Evolutionary conservation across 2,329 filamentous ascomycete genomes (phyloP).

Genomic region (Penicillium concentricum): DNA sequence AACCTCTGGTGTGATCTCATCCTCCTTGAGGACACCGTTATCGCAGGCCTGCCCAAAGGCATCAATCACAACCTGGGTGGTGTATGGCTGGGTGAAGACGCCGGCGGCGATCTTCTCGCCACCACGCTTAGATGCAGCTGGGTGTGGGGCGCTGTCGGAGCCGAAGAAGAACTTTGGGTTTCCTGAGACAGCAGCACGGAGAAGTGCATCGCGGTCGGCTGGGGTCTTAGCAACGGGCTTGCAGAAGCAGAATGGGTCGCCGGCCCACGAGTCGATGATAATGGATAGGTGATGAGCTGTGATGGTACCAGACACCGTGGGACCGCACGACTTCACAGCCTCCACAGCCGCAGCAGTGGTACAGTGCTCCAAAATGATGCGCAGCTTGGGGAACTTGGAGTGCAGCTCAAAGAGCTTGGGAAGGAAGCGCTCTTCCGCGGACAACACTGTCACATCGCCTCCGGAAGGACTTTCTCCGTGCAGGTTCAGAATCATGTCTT

Average conservation of each 20-base stretch:
- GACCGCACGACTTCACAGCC: conserved; percentile 73
- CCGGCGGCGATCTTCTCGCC: conserved; percentile 54
- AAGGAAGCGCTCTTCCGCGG: conserved; percentile 74
- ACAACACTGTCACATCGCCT: conserved; percentile 56
- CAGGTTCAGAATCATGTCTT: conserved; percentile 83
- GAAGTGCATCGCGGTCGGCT: conserved; percentile 68
- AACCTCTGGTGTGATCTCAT: conserved; percentile 55
- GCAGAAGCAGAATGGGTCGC: conserved; percentile 75
- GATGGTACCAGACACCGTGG: conserved; percentile 68
- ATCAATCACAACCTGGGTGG: conserved; percentile 58
- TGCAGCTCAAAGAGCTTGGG: conserved; percentile 76
- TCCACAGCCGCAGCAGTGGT: conserved; percentile 78
- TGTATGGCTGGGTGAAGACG: conserved; percentile 63
- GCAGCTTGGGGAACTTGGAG: conserved; percentile 63
- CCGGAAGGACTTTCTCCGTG: conserved; percentile 66
- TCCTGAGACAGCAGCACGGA: conserved; percentile 59
- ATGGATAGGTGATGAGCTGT: conserved; percentile 85
- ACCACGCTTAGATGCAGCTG: conserved; percentile 55
- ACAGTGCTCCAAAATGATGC: conserved; percentile 73
- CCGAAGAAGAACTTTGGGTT: conserved; percentile 66
- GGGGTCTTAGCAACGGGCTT: conserved; percentile 73
- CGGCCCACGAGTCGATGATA: conserved; percentile 72
- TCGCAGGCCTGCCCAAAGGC: conserved; percentile 57
- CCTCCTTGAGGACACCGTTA: conserved; percentile 53
- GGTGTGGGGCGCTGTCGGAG: conserved; percentile 71